These are phyloP conservation scores for Cladophialophora carrionii DNA, from an alignment of 2,329 filamentous ascomycete species.

Conservation along the genomic window DNA sequence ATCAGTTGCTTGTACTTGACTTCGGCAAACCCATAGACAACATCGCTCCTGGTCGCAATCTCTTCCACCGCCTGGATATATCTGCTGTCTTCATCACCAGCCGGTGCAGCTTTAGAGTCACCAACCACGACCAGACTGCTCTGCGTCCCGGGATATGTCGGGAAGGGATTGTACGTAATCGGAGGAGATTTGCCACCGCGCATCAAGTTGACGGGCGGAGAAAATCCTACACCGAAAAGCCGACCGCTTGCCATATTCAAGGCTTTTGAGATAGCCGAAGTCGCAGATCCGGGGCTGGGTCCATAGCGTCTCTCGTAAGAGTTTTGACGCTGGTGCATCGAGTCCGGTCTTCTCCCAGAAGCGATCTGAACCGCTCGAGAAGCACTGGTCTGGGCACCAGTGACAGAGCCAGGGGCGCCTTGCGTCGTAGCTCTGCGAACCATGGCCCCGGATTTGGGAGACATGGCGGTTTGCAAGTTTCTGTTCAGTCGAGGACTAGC, in stretches of 20 bases:
- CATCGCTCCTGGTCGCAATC: conserved; percentile 87
- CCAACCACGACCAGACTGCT: conserved; percentile 68
- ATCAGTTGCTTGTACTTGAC: conserved; percentile 99
- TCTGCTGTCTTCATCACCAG: conserved; percentile 76
- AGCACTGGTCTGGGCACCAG: conserved; percentile 69
- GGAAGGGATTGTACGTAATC: conserved; percentile 68
- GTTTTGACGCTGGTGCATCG: conserved; percentile 69
- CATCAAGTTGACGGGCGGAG: conserved; percentile 52
- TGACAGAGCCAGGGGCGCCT: conserved; percentile 68
- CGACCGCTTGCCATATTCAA: conserved; percentile 85
- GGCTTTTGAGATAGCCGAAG: conserved; percentile 90
- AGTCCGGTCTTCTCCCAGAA: conserved; percentile 65
- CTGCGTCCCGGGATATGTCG: conserved; percentile 75
- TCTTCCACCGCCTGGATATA: conserved; percentile 86
- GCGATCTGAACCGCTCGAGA: conserved; percentile 76
- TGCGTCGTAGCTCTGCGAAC: conserved; percentile 78
- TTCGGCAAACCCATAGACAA: conserved; percentile 96
- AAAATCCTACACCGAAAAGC: conserved; percentile 56
- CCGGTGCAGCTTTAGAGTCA: conserved; percentile 64
- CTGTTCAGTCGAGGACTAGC: conserved; percentile 71
- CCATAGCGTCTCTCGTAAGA: conserved; percentile 83
- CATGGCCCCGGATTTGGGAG: conserved; percentile 65
- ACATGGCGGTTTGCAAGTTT: conserved; percentile 50
- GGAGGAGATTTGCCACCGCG: conserved; percentile 54
- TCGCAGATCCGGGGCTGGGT: conserved; percentile 72